These are phyloP conservation scores for Sporothrix brunneoviolacea DNA, from an alignment of 2,329 filamentous ascomycete species.

Conservation along the genomic window DNA sequence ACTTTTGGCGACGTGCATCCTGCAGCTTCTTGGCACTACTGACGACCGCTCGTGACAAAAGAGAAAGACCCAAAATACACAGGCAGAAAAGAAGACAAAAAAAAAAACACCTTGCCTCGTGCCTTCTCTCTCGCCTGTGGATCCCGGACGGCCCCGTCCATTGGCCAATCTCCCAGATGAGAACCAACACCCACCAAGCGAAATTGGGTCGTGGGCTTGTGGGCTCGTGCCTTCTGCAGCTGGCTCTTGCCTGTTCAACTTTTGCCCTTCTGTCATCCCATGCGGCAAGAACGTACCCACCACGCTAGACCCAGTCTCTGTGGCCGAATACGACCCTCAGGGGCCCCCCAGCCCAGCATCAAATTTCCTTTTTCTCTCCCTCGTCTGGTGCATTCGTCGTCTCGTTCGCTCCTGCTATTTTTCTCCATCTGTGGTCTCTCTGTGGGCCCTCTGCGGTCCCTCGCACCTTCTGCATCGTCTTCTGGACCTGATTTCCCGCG, in stretches of 20 bases:
- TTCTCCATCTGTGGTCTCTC: not conserved
- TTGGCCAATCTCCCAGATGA: not conserved
- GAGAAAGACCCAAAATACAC: too few relatives aligned
- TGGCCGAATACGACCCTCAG: conserved; percentile 9
- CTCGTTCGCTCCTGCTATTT: conserved; percentile 2
- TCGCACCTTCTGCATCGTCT: too few relatives aligned
- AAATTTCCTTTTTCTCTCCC: conserved; percentile 14
- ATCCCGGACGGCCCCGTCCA: not conserved
- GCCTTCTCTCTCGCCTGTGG: not conserved
- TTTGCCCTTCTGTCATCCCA: conserved; percentile 3
- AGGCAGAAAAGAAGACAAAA: too few relatives aligned
- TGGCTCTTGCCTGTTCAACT: not conserved
- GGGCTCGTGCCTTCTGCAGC: not conserved
- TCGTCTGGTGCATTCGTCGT: not conserved
- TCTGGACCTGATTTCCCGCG: not conserved
- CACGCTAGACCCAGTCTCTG: conserved; percentile 1
- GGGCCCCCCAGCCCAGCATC: conserved; percentile 3
- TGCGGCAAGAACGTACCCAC: conserved; percentile 4
- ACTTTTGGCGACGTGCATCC: too few relatives aligned
- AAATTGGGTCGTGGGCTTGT: conserved; percentile 7
- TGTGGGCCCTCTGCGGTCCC: too few relatives aligned
- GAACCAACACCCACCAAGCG: conserved; percentile 2
- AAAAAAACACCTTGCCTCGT: not conserved
- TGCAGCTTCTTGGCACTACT: too few relatives aligned
- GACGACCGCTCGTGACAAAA: too few relatives aligned